These are phyloP conservation scores for Russula sp. DNA, from an alignment of 768 basidiomycete genomes.

Conservation along the genomic window DNA sequence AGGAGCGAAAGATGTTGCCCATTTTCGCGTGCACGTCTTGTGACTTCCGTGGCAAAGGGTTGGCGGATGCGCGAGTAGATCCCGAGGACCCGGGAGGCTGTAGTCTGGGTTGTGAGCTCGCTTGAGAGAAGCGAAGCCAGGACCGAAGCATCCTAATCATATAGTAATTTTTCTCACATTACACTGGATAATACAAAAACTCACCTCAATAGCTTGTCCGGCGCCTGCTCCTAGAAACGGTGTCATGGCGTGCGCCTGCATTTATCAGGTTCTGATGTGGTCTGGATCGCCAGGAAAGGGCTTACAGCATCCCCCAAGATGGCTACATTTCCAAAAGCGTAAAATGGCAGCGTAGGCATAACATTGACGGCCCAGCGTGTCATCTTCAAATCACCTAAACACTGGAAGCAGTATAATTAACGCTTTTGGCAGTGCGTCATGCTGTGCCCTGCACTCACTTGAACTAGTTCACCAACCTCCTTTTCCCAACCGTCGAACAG, in stretches of 20 bases:
- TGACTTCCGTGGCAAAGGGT: constrained; percentile 34
- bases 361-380: constrained; percentile 64
- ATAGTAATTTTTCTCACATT: background rate
- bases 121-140: constrained; percentile 47
- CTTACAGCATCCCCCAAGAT: constrained; percentile 44
- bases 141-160: constrained; percentile 40
- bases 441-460: constrained; percentile 40
- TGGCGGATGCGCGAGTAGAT: constrained; percentile 38
- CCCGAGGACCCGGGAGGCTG: constrained; percentile 32
- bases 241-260: constrained; percentile 41
- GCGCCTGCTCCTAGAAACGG: constrained; percentile 47
- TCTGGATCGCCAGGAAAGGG: background rate
- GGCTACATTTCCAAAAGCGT: constrained; percentile 52
- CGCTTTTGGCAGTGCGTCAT: background rate
- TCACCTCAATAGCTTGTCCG: constrained; percentile 45
- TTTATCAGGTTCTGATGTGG: background rate
- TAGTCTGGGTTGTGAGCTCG: constrained; percentile 31
- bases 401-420: background rate
- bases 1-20: constrained; percentile 35
- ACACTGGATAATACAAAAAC: constrained; percentile 8
- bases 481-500: constrained; percentile 22
- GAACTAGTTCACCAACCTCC: constrained; percentile 42
- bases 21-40: constrained; percentile 33
- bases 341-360: constrained; percentile 51
- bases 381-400: constrained; percentile 13